A percentile compares a stretch with the other conserved stretches of the same genome.
phyloP scores from a whole-genome alignment of 441 rosid genomes.

The Gossypium gossypioides region DNA sequence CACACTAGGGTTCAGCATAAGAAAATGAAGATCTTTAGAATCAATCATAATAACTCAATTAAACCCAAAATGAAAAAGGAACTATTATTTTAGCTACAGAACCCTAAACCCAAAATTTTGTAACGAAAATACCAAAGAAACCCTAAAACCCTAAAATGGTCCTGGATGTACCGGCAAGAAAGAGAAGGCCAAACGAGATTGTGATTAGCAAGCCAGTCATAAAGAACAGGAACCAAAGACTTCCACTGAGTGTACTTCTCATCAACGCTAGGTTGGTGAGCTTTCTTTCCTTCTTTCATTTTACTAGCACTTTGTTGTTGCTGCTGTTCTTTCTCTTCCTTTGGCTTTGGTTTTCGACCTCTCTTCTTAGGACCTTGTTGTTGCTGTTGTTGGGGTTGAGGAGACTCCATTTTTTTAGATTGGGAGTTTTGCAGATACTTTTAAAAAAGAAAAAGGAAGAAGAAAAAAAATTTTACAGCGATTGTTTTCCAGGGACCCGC shows the following conservation, averaged over 20 bases:
- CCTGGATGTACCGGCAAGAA: slow-evolving; percentile 69
- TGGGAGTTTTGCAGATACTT: background rate
- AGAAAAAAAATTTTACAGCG: background rate
- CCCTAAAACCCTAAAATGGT: slow-evolving; percentile 14
- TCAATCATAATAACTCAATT: background rate
- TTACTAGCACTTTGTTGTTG: slow-evolving; percentile 20
- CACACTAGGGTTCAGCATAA: background rate
- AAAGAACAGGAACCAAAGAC: slow-evolving; percentile 83
- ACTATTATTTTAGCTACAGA: background rate
- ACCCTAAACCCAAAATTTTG: slow-evolving; percentile 8
- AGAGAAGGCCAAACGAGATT: slow-evolving; percentile 99
- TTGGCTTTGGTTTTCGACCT: slow-evolving; percentile 79
- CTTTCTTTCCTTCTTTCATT: slow-evolving; percentile 35
- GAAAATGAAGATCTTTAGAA: background rate
- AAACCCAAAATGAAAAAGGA: background rate
- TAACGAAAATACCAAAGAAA: background rate
- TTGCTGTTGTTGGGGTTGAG: slow-evolving; percentile 3
- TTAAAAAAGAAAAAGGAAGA: background rate
- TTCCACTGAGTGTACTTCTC: slow-evolving; percentile 70
- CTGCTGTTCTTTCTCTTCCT: slow-evolving; percentile 46
- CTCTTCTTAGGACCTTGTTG: slow-evolving; percentile 48
- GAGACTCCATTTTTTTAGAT: slow-evolving; percentile 30
- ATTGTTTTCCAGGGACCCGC: background rate
- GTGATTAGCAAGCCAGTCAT: slow-evolving; percentile 55
- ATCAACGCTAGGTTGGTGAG: slow-evolving; percentile 35